Evolutionary conservation across 2,329 filamentous ascomycete species (phyloP), one percentile per base, ranked within the genome.

Genomic region (Xylariales sp.): DNA sequence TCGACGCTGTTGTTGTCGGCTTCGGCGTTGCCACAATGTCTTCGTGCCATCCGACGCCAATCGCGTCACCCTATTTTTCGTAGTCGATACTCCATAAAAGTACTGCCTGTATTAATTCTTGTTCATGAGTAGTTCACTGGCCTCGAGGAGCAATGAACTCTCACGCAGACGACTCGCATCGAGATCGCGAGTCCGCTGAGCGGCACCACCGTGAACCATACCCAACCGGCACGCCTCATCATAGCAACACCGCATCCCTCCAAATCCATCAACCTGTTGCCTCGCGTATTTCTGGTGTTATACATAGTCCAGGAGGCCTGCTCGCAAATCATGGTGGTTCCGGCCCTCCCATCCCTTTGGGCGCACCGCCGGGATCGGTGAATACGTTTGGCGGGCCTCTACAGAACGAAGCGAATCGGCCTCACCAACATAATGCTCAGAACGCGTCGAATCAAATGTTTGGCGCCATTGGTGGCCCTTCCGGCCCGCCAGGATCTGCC

Each of bases 201-300:
- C 83, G 87, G 72, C 85, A 87, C 71, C 83, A 87, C 67, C 85
- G 87, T 77, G 89, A 91, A 50, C 87, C 89, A 59, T 90, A 89
- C 75, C 91, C 90, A 28, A 48, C 73, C 23, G 77, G 80, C 58
- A 87, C 92, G 68, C 89, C 91, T 32, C 93, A 96, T 77, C 94
- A 97, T 79, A 96, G 91, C 81, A 94, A 93, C 77, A 90, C 93
- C 46, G 93, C 91, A 65, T 93, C 94, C 2, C 93, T 97, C 62
- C 93, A 94, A 62, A 91, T 98, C 74, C 95, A 98, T 80, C 95
- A 98, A 80, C 95, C 95, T 5, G 94, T 97, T 67, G 95, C 95
- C 69, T 89, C 94, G 77, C 85, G 94, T 80, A 84, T 93, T 70
- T 82, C 91, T 65, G 91, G 90, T 71, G 91, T 93, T 60, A 97